Evolutionary conservation across 1,139 yeast genomes (phyloP).

Genomic region (Yamadazyma trypodendri): DNA sequence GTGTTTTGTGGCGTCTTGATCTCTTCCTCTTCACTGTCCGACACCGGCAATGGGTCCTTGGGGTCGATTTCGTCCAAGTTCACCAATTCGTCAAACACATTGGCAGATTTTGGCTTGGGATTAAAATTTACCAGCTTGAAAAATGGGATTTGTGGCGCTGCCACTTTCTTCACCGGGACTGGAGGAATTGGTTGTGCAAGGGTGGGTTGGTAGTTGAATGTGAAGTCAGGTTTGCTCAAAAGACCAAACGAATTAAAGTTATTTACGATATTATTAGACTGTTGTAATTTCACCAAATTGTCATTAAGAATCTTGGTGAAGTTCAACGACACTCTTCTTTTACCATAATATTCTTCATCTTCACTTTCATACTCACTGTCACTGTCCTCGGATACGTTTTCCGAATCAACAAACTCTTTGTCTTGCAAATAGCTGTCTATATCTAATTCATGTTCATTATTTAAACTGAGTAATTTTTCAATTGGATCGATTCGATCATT

Average conservation of each 20-base stretch:
- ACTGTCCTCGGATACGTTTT: slow-evolving; percentile 8
- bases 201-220: slow-evolving; percentile 5
- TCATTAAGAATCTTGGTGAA: slow-evolving; percentile 43
- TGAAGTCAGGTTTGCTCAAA: slow-evolving; percentile 20
- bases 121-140: slow-evolving; percentile 40
- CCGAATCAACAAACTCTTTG: slow-evolving; percentile 7
- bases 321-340: slow-evolving; percentile 25
- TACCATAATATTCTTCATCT: slow-evolving; percentile 12
- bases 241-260: slow-evolving; percentile 37
- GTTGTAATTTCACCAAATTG: slow-evolving; percentile 34
- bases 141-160: slow-evolving; percentile 29
- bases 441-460: slow-evolving; percentile 32
- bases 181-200: slow-evolving; percentile 1
- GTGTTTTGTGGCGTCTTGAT: slow-evolving; percentile 16
- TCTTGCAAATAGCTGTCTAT: slow-evolving; percentile 15
- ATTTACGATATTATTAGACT: slow-evolving; percentile 19
- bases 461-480: slow-evolving; percentile 41
- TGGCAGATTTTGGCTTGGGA: slow-evolving; percentile 30
- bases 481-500: slow-evolving; percentile 45
- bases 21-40: slow-evolving; percentile 20
- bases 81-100: slow-evolving; percentile 41
- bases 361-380: slow-evolving; percentile 11
- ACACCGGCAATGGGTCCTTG: slow-evolving; percentile 8
- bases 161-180: background rate
- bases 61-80: slow-evolving; percentile 26